phyloP scores from a whole-genome alignment of 352 stramenopile species.

The Pythium utonaiense region DNA sequence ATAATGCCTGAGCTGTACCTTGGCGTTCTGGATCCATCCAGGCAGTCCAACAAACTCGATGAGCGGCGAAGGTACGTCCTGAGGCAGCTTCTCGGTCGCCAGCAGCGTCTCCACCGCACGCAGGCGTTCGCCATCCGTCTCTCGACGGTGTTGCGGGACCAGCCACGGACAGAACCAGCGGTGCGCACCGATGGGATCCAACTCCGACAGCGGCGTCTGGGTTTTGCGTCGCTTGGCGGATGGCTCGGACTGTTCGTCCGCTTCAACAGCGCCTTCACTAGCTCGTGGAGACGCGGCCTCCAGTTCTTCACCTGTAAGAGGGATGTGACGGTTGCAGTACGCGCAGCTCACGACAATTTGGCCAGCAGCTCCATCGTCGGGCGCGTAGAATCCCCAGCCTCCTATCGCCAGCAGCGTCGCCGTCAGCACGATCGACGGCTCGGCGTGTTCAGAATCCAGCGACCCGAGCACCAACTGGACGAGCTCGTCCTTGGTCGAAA shows the following conservation, averaged over 20 bases:
- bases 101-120: constrained; percentile 3
- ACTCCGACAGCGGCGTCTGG: background rate
- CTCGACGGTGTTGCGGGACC: constrained; percentile 4
- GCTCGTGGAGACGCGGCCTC: background rate
- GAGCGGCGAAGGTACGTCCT: background rate
- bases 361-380: background rate
- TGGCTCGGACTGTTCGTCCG: background rate
- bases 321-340: constrained; percentile 40
- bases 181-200: constrained; percentile 33
- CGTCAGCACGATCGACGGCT: constrained; percentile 9
- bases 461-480: background rate
- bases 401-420: constrained; percentile 31
- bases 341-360: constrained; percentile 27
- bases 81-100: background rate
- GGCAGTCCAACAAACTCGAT: constrained; percentile 24
- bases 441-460: background rate
- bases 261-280: constrained; percentile 9
- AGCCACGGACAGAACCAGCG: constrained; percentile 69
- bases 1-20: constrained; percentile 13
- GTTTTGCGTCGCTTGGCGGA: constrained; percentile 34
- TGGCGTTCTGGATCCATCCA: constrained; percentile 29
- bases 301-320: background rate
- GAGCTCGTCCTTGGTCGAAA: background rate
- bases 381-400: constrained; percentile 37
- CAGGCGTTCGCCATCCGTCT: constrained; percentile 4